Base-by-base conservation (phyloP, 169 alveolate species). In the Plasmodium vinckei region DNA sequence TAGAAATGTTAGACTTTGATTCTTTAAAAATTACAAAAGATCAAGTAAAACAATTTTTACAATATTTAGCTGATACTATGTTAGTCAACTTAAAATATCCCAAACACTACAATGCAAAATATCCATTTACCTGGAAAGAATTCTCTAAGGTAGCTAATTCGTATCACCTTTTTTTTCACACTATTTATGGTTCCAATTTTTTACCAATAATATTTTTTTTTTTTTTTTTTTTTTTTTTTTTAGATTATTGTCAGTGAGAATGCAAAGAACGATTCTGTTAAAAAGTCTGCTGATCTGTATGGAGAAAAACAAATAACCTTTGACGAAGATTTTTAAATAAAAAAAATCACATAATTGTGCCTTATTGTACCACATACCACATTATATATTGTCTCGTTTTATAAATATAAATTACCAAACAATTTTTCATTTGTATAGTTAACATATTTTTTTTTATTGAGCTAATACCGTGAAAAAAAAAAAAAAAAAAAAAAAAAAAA, bases 61-160 rank as follows among this genome's bases (percentile, higher is more conserved):
- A 89, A 27, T 92, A 69, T 60, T 64, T 82, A 27, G 92, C 93
- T 46, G 95, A 92, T 60, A 91, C 87, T 17, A 82, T 92, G 72
- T 61, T 92, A 7, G 69, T 73, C 0, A 92, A 92, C 63, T 59
- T 92, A 27, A 92, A 88, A 25, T 86, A 88, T 46, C 92, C 95
- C 27, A 88, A 87, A 47, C 89, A 92, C 17, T 92, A 60, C 67
- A 88, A 87, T 65, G 71, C 91, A 23, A 87, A 87, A 23, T 89
- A 92, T 25, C 95, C 95, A 17, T 92, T 92, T 65, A n/a, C 75
- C 12, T 86, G 91, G 91, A 86, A 86, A 7, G 91, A 86, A 63
- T 69, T 86, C 39, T 46, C 17, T 27, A 86, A 86, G 79, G 91
- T 86, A 53, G 9, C 25, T 15, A 27, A 39, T 15, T 1, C 33